These are phyloP conservation scores for Aspergillus cejpii DNA, from an alignment of 2,329 filamentous ascomycete genomes.

Conservation along the genomic window DNA sequence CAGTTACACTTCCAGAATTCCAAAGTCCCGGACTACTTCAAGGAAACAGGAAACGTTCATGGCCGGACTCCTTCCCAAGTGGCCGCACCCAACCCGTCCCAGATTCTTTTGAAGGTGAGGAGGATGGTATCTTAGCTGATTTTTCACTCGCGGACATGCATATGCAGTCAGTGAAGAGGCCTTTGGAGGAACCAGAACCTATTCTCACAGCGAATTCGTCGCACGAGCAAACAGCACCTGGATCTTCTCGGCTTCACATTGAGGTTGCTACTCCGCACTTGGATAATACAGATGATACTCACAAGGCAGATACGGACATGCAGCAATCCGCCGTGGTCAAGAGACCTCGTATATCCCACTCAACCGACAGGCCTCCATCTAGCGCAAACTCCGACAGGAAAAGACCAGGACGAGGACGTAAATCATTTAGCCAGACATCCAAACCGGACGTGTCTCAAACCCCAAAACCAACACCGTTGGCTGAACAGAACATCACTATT, in stretches of 20 bases:
- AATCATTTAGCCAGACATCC: slow-evolving; percentile 19
- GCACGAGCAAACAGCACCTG: slow-evolving; percentile 4
- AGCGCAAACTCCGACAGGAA: slow-evolving; percentile 11
- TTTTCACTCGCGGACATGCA: slow-evolving; percentile 19
- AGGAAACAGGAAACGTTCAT: slow-evolving; percentile 29
- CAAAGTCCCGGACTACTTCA: slow-evolving; percentile 33
- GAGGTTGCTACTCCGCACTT: slow-evolving; percentile 11
- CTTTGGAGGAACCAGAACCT: slow-evolving; percentile 18
- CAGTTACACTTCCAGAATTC: slow-evolving; percentile 24
- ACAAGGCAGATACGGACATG: not conserved
- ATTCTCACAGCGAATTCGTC: slow-evolving; percentile 2
- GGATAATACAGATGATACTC: not conserved
- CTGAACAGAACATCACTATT: slow-evolving; percentile 18
- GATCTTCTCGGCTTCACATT: slow-evolving; percentile 12
- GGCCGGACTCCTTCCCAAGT: slow-evolving; percentile 24
- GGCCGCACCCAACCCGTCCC: slow-evolving; percentile 23
- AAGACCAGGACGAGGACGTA: slow-evolving; percentile 25
- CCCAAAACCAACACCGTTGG: slow-evolving; percentile 10
- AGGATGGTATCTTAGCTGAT: slow-evolving; percentile 26
- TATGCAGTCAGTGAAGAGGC: slow-evolving; percentile 20
- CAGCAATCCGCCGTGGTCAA: slow-evolving; percentile 24
- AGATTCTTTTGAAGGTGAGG: slow-evolving; percentile 30
- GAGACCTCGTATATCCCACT: slow-evolving; percentile 25
- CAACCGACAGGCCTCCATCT: slow-evolving; percentile 6
- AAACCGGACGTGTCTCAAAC: slow-evolving; percentile 11